A percentile compares a stretch with the other conserved stretches of the same genome.
phyloP scores from a whole-genome alignment of 2,329 filamentous ascomycete genomes.

The Colletotrichum tropicale region DNA sequence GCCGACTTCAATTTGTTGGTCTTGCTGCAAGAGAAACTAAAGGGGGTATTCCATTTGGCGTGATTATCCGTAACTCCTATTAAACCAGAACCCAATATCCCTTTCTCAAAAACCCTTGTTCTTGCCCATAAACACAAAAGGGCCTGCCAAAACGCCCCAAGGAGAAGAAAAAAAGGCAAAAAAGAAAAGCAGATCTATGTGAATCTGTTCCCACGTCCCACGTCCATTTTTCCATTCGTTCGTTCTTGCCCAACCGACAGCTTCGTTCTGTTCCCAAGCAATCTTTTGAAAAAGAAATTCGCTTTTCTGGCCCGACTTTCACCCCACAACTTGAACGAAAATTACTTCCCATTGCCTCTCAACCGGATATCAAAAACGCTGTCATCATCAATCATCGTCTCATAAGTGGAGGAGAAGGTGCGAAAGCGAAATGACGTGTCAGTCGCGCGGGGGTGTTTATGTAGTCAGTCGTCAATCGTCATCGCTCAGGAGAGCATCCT shows the following conservation, averaged over 20 bases:
- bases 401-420: not conserved
- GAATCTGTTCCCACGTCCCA: not conserved
- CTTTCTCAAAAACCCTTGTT: not conserved
- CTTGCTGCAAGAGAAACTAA: not conserved
- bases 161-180: not conserved
- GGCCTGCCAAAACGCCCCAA: not conserved
- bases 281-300: not conserved
- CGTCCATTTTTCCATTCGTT: not conserved
- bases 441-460: not conserved
- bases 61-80: not conserved
- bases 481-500: constrained; percentile 11
- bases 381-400: not conserved
- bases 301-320: not conserved
- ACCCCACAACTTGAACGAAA: not conserved
- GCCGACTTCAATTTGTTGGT: not conserved
- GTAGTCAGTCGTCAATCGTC: not conserved
- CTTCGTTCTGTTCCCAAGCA: not conserved
- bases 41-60: not conserved
- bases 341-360: not conserved
- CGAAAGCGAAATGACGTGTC: not conserved
- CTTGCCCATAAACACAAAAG: not conserved
- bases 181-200: not conserved
- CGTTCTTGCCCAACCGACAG: not conserved
- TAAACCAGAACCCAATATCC: not conserved
- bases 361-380: not conserved